A percentile compares a stretch with the other conserved stretches of the same genome.
Evolutionary conservation across 768 basidiomycete genomes (phyloP).

Genomic region (Ramaria sp.): DNA sequence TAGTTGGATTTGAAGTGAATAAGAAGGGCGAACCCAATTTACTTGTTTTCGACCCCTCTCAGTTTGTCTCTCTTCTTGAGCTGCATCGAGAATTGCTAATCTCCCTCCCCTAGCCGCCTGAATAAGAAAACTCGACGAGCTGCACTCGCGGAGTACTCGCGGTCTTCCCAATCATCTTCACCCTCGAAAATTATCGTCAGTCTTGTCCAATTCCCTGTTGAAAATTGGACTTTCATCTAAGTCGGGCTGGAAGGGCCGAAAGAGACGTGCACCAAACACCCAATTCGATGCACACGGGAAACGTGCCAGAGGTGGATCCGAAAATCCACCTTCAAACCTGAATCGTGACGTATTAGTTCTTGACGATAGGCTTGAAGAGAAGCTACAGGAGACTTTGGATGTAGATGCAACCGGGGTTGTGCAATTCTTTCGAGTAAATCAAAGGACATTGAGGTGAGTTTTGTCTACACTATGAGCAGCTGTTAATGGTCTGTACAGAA

Average conservation of each 20-base stretch:
- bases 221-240: not conserved
- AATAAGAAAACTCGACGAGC: slow-evolving; percentile 14
- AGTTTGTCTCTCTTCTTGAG: slow-evolving; percentile 26
- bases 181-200: slow-evolving; percentile 1
- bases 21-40: slow-evolving; percentile 49
- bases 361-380: slow-evolving; percentile 1
- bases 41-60: slow-evolving; percentile 69
- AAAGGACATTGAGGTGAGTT: slow-evolving; percentile 28
- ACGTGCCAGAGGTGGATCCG: slow-evolving; percentile 3
- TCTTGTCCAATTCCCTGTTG: slow-evolving; percentile 6
- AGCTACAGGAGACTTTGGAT: slow-evolving; percentile 16
- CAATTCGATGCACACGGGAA: not conserved
- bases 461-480: not conserved
- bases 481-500: slow-evolving; percentile 26
- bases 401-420: slow-evolving; percentile 27
- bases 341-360: slow-evolving; percentile 9
- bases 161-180: not conserved
- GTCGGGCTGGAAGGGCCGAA: not conserved
- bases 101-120: slow-evolving; percentile 4
- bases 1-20: slow-evolving; percentile 72
- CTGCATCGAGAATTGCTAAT: slow-evolving; percentile 1
- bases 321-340: not conserved
- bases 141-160: slow-evolving; percentile 12
- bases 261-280: not conserved
- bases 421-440: slow-evolving; percentile 39